Percentiles rank a stretch among this genome's conserved stretches.
Conservation (phyloP, 208 protist genomes). For the Sergeia podlipaevii region DNA sequence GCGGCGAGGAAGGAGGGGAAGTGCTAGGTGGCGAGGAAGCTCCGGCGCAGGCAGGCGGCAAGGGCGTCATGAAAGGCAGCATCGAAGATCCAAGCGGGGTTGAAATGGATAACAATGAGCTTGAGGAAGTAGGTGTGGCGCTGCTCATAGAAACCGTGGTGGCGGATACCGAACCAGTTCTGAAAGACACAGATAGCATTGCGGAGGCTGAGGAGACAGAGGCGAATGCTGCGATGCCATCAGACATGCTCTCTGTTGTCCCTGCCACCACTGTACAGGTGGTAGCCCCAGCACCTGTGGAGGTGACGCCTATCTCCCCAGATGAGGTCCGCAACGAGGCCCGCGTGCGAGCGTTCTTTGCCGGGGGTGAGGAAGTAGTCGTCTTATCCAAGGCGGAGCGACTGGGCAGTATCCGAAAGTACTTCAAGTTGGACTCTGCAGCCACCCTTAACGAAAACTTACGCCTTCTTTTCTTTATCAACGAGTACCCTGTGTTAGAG, state of each 20-base stretch:
- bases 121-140: background rate
- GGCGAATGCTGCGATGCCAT: background rate
- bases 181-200: background rate
- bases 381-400: constrained; percentile 71
- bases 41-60: background rate
- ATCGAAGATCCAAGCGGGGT: no score
- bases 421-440: constrained; percentile 51
- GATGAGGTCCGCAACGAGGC: constrained; percentile 14
- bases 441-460: constrained; percentile 73
- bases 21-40: constrained; percentile 3
- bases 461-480: constrained; percentile 80
- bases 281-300: constrained; percentile 8
- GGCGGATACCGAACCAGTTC: no score
- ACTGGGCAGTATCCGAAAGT: constrained; percentile 46
- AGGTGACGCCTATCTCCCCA: constrained; percentile 17
- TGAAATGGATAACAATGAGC: background rate
- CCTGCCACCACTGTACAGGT: background rate
- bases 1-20: constrained; percentile 1
- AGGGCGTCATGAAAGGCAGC: no score
- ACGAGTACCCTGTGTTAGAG: constrained; percentile 81
- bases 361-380: constrained; percentile 19
- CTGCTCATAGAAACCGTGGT: no score
- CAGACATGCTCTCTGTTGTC: no score
- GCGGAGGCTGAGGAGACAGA: background rate
- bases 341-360: constrained; percentile 29